Evolutionary conservation across 208 protist genomes (phyloP), one percentile per base, ranked within the genome.

Genomic region (Acanthamoeba sp.): DNA sequence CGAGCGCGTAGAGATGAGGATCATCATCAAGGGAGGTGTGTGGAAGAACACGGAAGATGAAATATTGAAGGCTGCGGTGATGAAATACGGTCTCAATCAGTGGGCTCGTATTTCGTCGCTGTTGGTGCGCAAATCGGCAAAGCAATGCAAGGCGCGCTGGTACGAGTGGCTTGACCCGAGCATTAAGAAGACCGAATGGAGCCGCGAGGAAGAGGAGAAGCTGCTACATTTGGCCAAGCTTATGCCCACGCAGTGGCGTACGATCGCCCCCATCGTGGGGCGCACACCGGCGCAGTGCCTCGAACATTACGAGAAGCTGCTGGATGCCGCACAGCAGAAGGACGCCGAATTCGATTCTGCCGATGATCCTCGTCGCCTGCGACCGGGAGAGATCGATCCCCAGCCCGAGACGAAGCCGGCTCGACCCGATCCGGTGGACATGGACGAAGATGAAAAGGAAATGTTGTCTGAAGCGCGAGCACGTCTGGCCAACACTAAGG

Each of bases 11-110:
- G 45, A 50, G 55, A 98, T 98, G 94, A 97, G 98, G 40, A 95
- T 99, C 20, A 98, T 98, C 66, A 98, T 99, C 93, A 99, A 99
- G 90, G 99, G 99, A 50, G 99, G 99, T 48, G 97, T 99, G 69
- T 99, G 99, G 99, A 99, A 99, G 84, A 99, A 99, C 97, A 98
- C 98, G 45, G 99, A 98, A 96, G 99, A 99, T 98, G 98, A 99
- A 96, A 99, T 99, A 64, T 98, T 99, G 82, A 99, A 99, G 94
- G 99, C 99, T 4, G 99, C 99, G 5, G 98, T 99, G 2, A 99
- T 99, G 96, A 99, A 99, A 95, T 99, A 99, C 96, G 99, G 99
- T 18, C 98, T 99, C 82, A 99, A 99, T 76, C 99, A 99, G 96
- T 99, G 99, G 99, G 98, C 98, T 55, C 98, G 99, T 42, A 99